Evolutionary conservation across 176 grass and related monocot species (phyloP), one percentile per base, ranked within the genome.

Genomic region (Musa acuminata): DNA sequence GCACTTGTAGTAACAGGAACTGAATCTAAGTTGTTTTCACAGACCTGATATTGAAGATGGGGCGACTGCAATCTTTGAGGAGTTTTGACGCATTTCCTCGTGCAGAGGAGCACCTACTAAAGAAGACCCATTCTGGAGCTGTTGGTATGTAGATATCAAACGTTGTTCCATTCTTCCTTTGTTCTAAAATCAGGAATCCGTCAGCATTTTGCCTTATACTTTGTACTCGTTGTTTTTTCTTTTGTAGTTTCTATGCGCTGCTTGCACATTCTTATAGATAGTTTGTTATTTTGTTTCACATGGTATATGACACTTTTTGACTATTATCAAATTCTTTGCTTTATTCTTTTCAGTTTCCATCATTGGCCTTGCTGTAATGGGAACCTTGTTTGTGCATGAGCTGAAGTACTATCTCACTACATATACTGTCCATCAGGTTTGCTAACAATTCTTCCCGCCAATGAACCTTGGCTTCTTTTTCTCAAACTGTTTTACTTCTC

Each of bases 21-120:
- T 43, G 35, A 43, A 43, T 43, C 35, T 43, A 43, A 43, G 35
- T 43, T 43, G 35, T 43, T 43, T 43, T 43, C 35, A 43, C 4
- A 6, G 35, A 43, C 35, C 35, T 43, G 4, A n/a, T 17, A 69
- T 72, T 74, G 53, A 83, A 75, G 68, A 97, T 97, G 90, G 80
- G 86, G 68, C 88, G 83, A 79, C 82, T 98, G 69, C 86, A 89
- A 64, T 85, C 87, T 27, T 80, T 98, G 69, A 93, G 81, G 84
- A 98, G 87, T 84, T 90, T 98, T 66, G 90, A 98, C 81, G 95
- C 90, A 26, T 98, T 98, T 17, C 95, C 90, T 49, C 95, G 90
- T 60, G 95, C 95, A 11, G 90, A 98, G 62, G 90, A 96, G 62
- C 95, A 98, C 70, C 53, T 98, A 76, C 50, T 98, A 69, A 80